These are phyloP conservation scores for Eucalyptus cloeziana DNA, from an alignment of 345 rosid genomes.

Conservation along the genomic window DNA sequence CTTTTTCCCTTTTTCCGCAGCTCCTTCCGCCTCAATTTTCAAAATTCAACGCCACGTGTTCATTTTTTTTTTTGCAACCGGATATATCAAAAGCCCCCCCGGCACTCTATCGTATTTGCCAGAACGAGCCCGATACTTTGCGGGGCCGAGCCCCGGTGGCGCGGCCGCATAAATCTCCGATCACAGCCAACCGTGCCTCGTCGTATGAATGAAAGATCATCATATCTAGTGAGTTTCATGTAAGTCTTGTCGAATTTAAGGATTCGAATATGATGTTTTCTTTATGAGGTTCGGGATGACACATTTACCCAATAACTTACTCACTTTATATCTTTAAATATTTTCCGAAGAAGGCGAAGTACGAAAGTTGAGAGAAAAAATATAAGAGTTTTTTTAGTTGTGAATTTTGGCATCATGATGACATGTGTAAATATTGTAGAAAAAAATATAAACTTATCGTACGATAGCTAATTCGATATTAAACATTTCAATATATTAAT, in stretches of 20 bases:
- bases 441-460: background rate
- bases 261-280: background rate
- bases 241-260: background rate
- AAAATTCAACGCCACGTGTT: background rate
- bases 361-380: background rate
- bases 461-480: rapidly evolving
- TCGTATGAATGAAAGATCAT: background rate
- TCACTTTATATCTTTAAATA: background rate
- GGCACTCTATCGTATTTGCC: background rate
- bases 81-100: background rate
- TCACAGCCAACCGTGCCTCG: background rate
- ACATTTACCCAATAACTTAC: rapidly evolving
- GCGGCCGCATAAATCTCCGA: background rate
- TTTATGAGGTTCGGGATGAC: background rate
- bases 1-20: background rate
- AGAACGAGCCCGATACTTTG: background rate
- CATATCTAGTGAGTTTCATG: background rate
- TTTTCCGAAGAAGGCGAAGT: rapidly evolving
- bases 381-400: background rate
- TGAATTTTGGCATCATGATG: background rate
- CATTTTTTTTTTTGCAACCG: background rate
- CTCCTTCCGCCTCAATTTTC: background rate
- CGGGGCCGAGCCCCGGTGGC: background rate
- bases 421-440: background rate
- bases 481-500: rapidly evolving